Evolutionary conservation across 345 rosid species (phyloP).

Genomic region (Garcia nutans): DNA sequence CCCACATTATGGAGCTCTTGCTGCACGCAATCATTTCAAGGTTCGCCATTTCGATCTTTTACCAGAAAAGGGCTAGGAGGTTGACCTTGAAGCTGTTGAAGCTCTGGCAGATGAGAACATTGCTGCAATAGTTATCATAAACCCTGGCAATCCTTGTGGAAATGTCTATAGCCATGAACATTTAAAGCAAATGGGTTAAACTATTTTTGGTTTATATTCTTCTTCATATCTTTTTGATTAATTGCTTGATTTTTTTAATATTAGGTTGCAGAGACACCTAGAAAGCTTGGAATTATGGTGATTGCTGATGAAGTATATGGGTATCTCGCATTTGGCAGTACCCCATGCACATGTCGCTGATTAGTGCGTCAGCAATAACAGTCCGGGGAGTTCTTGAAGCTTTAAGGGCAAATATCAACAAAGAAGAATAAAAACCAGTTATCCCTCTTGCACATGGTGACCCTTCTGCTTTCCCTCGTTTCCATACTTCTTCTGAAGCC

Average conservation of each 20-base stretch:
- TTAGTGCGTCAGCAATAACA: conserved; percentile 10
- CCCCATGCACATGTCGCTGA: conserved; percentile 19
- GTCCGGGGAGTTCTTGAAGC: conserved; percentile 24
- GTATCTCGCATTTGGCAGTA: conserved; percentile 18
- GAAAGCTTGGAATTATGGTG: conserved; percentile 28
- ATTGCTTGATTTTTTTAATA: background rate
- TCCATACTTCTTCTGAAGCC: conserved; percentile 30
- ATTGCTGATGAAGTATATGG: conserved; percentile 33
- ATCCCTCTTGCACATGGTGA: too few relatives aligned
- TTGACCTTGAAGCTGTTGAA: conserved; percentile 51
- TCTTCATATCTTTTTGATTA: background rate
- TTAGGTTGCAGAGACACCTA: conserved; percentile 26
- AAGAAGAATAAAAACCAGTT: conserved; percentile 28
- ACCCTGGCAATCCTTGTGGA: conserved; percentile 53
- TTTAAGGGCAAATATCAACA: conserved; percentile 27
- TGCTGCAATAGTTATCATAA: conserved; percentile 51
- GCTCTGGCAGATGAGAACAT: conserved; percentile 60
- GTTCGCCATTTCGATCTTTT: conserved; percentile 57
- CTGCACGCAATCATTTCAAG: conserved; percentile 35
- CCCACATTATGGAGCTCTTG: conserved; percentile 45
- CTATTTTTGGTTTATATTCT: too few relatives aligned
- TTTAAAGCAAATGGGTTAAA: conserved; percentile 35
- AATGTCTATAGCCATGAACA: conserved; percentile 46
- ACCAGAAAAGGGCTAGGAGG: conserved; percentile 59
- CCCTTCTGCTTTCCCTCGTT: conserved; percentile 43